phyloP scores from a whole-genome alignment of 169 alveolate species.

The Plasmodium billcollinsi region DNA sequence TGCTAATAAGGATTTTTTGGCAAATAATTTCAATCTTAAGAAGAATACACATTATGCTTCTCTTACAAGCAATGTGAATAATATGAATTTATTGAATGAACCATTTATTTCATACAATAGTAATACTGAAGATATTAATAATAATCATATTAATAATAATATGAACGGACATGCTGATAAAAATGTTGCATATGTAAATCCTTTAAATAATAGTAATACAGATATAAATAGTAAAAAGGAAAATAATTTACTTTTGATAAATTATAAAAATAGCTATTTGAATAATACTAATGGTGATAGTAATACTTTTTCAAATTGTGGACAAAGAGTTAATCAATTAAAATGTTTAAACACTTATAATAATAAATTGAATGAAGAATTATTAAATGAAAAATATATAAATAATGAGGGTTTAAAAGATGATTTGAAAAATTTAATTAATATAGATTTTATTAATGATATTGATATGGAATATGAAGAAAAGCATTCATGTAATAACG shows the following conservation, averaged over 20 bases:
- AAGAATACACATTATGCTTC: constrained; percentile 61
- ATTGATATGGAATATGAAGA: constrained; percentile 69
- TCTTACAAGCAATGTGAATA: constrained; percentile 23
- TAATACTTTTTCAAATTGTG: background rate
- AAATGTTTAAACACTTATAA: constrained; percentile 2
- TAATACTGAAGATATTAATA: background rate
- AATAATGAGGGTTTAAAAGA: constrained; percentile 65
- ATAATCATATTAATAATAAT: background rate
- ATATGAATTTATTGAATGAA: constrained; percentile 19
- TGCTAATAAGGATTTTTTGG: constrained; percentile 14
- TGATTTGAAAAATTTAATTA: constrained; percentile 54
- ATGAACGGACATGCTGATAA: constrained; percentile 8
- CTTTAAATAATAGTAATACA: constrained; percentile 1
- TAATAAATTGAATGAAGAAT: constrained; percentile 7
- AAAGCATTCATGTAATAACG: background rate
- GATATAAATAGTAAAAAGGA: constrained; percentile 17
- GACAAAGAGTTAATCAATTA: background rate
- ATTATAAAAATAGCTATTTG: constrained; percentile 19
- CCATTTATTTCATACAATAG: constrained; percentile 11
- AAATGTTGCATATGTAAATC: background rate
- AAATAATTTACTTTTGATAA: constrained; percentile 3
- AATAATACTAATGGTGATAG: background rate
- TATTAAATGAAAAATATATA: constrained; percentile 26
- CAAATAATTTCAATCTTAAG: constrained; percentile 19
- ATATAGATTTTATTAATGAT: constrained; percentile 69